A percentile compares a stretch with the other conserved stretches of the same genome.
These are phyloP conservation scores for Canna indica DNA, from an alignment of 176 grass and related monocot species.

Conservation along the genomic window DNA sequence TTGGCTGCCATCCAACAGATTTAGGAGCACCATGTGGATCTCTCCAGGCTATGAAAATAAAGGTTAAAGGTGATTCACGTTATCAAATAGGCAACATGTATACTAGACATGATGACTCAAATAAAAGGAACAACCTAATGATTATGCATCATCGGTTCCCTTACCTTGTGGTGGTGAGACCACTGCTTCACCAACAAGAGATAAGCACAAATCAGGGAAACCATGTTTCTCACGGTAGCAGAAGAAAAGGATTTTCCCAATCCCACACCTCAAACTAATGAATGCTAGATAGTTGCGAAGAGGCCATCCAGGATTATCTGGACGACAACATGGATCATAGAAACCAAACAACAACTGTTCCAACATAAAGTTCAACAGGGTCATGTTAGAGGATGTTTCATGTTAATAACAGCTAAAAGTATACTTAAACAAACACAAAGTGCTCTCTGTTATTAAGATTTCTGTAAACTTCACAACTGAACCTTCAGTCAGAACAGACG, in stretches of 20 bases:
- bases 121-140: background rate
- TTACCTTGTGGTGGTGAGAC: constrained; percentile 54
- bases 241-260: constrained; percentile 56
- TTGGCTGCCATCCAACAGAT: constrained; percentile 80
- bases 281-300: constrained; percentile 71
- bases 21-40: constrained; percentile 53
- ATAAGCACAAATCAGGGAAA: constrained; percentile 39
- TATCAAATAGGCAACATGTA: background rate
- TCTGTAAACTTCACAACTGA: background rate
- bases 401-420: background rate
- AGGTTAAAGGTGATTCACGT: constrained; percentile 12
- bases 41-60: constrained; percentile 35
- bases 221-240: constrained; percentile 72
- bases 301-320: constrained; percentile 70
- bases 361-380: constrained; percentile 3
- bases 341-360: constrained; percentile 83
- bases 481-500: background rate
- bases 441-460: background rate
- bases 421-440: background rate
- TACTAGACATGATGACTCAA: background rate
- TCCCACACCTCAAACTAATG: constrained; percentile 53
- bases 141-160: constrained; percentile 4
- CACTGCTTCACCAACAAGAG: constrained; percentile 65
- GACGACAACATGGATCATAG: constrained; percentile 60
- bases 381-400: background rate